Evolutionary conservation across 495 filamentous ascomycete species (phyloP), one percentile per base, ranked within the genome.

Genomic region (Peziza echinospora): DNA sequence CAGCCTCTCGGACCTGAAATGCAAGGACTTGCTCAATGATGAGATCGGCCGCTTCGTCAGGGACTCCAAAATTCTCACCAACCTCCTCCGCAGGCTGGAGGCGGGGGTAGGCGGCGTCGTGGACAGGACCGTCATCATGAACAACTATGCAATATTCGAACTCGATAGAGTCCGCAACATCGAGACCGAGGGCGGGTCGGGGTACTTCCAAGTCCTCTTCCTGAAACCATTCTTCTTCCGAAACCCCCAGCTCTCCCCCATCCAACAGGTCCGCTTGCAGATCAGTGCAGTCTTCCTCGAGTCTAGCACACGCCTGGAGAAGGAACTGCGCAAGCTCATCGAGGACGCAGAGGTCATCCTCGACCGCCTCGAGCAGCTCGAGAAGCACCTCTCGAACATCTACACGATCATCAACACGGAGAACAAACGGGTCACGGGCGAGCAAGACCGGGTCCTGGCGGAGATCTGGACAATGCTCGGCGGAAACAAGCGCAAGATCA

Each of bases 391-490:
- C 2, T 67, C 71, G 28, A 53, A 71, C 34, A 82, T 85, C 53
- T 65, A 74, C 44, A 72, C 72, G 7, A 71, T 81, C 45, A 70
- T 72, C 16, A 64, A 70, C 24, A 71, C 67, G 42, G 75, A 75
- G 47, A 64, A 64, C 46, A 50, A 65, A 39, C 54, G 55, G 40
- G 65, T 73, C 17, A 56, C 67, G 49, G 62, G 65, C 10, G 59
- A 67, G 34, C 68, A 67, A 19, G 66, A 73, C 23, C 75, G 83
- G 47, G 66, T 80, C 9, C 37, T 56, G 28, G 45, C 42, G 9
- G 61, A 71, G 19, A 61, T 84, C 7, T 84, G 81, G 79, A 77
- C 76, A 4, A 67, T 75, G 48, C 63, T 84, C 19, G 80, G 80
- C 25, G 76, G 67, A 30, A 82, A 83, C 53, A 59, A 62, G 22